Base-by-base conservation (phyloP, 352 stramenopile genomes). In the Albugo laibachii region DNA sequence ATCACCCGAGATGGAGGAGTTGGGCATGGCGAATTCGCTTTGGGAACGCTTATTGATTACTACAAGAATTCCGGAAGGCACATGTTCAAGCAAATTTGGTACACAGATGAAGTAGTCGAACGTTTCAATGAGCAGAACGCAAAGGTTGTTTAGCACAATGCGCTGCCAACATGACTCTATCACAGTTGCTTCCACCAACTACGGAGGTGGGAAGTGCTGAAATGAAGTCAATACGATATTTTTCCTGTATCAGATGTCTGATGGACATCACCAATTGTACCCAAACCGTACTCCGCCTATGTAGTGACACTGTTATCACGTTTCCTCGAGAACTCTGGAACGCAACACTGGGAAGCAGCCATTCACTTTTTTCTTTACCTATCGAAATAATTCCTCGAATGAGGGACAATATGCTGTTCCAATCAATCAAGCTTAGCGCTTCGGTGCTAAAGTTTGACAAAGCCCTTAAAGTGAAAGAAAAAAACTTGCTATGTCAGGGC, bases 401-500 rank as follows among this genome's bases (percentile, higher is more conserved):
- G 24, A 84, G 58, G 21, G 63, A 60, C 2, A 85, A 63, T 21
- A 88, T 53, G 2, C 71, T 61, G 14, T 50, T 19, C 48, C 86
- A 69, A 8, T 61, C 51, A 40, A 78, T 71, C 13, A 85, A 59
- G 18, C 63, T 36, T 11, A 57, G 52, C 1, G 80, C 57, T 21
- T 66, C 62, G 16, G 80, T 68, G 3, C 54, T 21, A 1, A 62
- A 62, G 2, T 67, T 75, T 35, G 76, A 83, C 1, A 89, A 49
- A 10, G 76, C 72, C 2, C 76, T 65, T 13, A 89, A 40, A 42
- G 85, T 81, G 41, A 81, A 66, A 20, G 73, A 62, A 16, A 69
- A 88, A 18, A 66, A 69, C 41, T 69, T 0, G 64, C 59, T 18
- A 79, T 60, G 4, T 71, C 59, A 0, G 6, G 58, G 47, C 11